A percentile compares a stretch with the other conserved stretches of the same genome.
Evolutionary conservation across 2,329 filamentous ascomycete species (phyloP).

Genomic region (Thermothelomyces thermophilus): DNA sequence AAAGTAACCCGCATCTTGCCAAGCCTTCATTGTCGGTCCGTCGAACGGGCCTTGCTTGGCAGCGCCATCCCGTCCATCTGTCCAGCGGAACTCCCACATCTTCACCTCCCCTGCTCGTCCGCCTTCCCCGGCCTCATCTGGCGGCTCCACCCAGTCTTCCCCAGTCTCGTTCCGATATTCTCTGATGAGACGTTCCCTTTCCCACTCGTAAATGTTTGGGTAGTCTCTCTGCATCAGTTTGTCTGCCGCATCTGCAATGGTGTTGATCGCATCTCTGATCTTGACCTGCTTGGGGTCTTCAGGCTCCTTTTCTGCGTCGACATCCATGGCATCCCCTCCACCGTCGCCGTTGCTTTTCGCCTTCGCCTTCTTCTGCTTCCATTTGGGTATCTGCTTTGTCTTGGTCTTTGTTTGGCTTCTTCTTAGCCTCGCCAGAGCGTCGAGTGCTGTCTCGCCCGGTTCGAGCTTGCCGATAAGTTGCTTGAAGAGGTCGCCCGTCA

Average conservation of each 20-base stretch:
- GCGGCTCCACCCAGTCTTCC: constrained; percentile 64
- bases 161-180: constrained; percentile 81
- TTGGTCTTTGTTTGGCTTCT: constrained; percentile 58
- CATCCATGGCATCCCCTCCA: constrained; percentile 58
- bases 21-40: constrained; percentile 75
- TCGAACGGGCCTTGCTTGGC: constrained; percentile 84
- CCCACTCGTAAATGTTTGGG: constrained; percentile 84
- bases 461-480: constrained; percentile 68
- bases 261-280: constrained; percentile 68
- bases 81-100: constrained; percentile 92
- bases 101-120: constrained; percentile 25
- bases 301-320: constrained; percentile 53
- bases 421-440: constrained; percentile 77
- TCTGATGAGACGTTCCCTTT: constrained; percentile 74
- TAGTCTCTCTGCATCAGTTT: constrained; percentile 76
- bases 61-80: constrained; percentile 74
- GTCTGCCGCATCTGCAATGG: constrained; percentile 85
- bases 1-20: constrained; percentile 91
- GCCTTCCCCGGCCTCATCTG: constrained; percentile 29
- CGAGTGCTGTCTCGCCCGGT: constrained; percentile 75
- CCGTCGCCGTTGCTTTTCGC: constrained; percentile 44
- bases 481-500: constrained; percentile 68
- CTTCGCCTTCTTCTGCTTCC: constrained; percentile 67
- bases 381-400: constrained; percentile 53
- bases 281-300: constrained; percentile 63